Percentiles rank a stretch among this genome's conserved stretches.
Evolutionary conservation across 116 monocot genomes (phyloP).

Genomic region (Dioscorea cayenensis): DNA sequence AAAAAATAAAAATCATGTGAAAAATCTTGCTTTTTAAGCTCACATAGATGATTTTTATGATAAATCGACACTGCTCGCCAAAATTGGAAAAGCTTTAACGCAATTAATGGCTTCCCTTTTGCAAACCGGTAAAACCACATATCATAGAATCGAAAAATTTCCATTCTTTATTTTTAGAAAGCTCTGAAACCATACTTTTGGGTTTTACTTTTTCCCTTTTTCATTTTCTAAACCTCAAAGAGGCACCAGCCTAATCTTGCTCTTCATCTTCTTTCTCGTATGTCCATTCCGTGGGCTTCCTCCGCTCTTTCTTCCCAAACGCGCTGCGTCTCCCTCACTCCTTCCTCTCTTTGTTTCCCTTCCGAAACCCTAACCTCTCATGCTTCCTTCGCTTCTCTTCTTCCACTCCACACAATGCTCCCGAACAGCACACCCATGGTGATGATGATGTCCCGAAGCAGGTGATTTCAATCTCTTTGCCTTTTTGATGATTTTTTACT

Average conservation of each 20-base stretch:
- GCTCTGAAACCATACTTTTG: too few species aligned
- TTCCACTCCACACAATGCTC: neutral
- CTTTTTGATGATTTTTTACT: neutral
- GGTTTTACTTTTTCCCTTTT: too few species aligned
- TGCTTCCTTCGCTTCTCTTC: constrained; percentile 3
- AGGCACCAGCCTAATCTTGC: neutral
- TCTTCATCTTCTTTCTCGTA: neutral
- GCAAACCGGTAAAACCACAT: too few species aligned
- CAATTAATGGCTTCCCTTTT: too few species aligned
- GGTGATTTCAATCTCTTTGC: neutral
- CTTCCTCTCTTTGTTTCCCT: neutral
- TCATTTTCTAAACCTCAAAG: too few species aligned
- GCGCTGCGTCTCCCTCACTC: neutral
- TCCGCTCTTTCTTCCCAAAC: neutral
- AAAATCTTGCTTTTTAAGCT: too few species aligned
- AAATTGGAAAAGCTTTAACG: too few species aligned
- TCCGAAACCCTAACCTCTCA: neutral
- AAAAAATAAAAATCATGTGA: too few species aligned
- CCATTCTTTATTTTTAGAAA: too few species aligned
- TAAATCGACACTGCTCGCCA: too few species aligned
- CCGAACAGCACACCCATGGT: neutral
- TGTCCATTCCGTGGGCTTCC: neutral
- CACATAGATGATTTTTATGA: too few species aligned
- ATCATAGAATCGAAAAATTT: too few species aligned
- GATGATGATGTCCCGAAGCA: neutral